Evolutionary conservation across 331 rosid species (phyloP).

Genomic region (Malus hybrid): DNA sequence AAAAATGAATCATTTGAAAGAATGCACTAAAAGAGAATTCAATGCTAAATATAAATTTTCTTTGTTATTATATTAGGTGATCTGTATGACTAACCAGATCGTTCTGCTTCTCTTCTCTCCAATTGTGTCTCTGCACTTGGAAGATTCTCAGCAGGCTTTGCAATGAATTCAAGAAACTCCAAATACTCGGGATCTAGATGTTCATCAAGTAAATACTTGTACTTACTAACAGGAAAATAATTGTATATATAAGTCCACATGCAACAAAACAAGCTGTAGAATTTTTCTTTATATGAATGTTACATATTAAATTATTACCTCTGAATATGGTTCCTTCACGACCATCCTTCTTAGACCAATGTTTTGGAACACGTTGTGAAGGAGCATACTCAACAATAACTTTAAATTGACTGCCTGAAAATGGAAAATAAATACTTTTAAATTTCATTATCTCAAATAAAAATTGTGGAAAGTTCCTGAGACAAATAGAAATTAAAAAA

Average conservation of each 20-base stretch:
- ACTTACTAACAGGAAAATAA: constrained; percentile 32
- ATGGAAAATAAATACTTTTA: neutral
- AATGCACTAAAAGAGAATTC: neutral
- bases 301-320: constrained; percentile 35
- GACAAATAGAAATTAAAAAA: neutral
- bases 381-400: constrained; percentile 81
- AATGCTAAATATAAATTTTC: neutral
- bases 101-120: constrained; percentile 95
- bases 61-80: constrained; percentile 19
- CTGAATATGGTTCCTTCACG: constrained; percentile 76
- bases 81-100: constrained; percentile 50
- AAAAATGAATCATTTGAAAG: neutral
- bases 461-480: neutral
- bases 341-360: constrained; percentile 50
- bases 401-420: constrained; percentile 64
- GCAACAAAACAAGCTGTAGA: neutral
- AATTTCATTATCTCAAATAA: neutral
- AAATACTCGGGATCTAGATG: constrained; percentile 78
- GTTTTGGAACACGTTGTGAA: constrained; percentile 68
- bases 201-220: constrained; percentile 32
- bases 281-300: neutral
- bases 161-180: constrained; percentile 73
- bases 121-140: constrained; percentile 90
- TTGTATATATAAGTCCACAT: constrained; percentile 8
- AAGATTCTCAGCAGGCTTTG: constrained; percentile 80